Evolutionary conservation across 2,329 filamentous ascomycete genomes (phyloP), one percentile per base, ranked within the genome.

Genomic region (Claviceps purpurea): DNA sequence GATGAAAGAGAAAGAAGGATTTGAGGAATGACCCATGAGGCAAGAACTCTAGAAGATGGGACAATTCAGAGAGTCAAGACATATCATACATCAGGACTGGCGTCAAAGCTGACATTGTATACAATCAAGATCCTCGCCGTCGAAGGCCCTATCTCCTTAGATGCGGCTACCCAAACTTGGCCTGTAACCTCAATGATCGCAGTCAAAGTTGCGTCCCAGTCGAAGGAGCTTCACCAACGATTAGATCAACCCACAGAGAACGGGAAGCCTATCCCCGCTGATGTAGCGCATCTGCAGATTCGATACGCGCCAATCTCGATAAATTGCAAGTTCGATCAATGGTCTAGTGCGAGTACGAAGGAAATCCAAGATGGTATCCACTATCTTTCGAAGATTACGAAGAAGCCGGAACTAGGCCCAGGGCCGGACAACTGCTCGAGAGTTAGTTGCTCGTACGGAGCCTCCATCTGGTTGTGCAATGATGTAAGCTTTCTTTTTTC

Each of bases 391-490:
- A 13, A 20, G 1, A 30, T 44, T 10, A 6, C 5, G 1, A 22
- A 26, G 13, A 42, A 37, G 18, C 49, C 49, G 14, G 11, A 10
- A 4, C 47, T 20, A 14, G 20, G 18, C 1, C 20, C 44, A 5
- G 50, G 50, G 4, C 50, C 44, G 3, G 34, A n/a, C n/a, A 37
- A 10, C 10, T 51, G 50, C n/a, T 37, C 34, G 5, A 41, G 49
- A 22, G 34, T 47, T 8, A 51, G 50, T 16, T 51, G 50, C 16
- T 42, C 50, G 10, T 47, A 24, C 4, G 4, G 30, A 6, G 30
- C 22, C 16, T 37, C 44, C 2, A 51, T 51, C 42, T 51, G 50
- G 50, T 51, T 43, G 44, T 51, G 50, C 44, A 47, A 53, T 47
- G 48, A 55, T 49, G 45, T 48, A 48, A 30, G 50, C n/a, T 26